Evolutionary conservation across 768 basidiomycete species (phyloP).

Genomic region (Lyophyllum shimeji): DNA sequence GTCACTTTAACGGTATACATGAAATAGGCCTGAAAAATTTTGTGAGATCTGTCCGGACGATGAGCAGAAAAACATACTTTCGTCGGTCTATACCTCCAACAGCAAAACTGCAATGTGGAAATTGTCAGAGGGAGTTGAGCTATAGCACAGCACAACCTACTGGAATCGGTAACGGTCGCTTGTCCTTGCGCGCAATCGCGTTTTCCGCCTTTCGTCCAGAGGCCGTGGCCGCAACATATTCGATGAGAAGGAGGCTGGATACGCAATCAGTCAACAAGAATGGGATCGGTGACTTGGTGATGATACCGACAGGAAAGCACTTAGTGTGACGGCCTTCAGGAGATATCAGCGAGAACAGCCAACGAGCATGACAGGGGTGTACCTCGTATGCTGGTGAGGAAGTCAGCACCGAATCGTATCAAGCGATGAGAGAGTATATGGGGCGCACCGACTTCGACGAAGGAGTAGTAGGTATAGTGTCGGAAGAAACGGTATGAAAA

Average conservation of each 20-base stretch:
- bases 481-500: slow-evolving; percentile 85
- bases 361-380: slow-evolving; percentile 3
- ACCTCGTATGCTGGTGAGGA: slow-evolving; percentile 63
- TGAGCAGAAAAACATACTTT: slow-evolving; percentile 45
- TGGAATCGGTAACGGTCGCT: slow-evolving; percentile 68
- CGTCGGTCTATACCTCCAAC: slow-evolving; percentile 78
- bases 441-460: slow-evolving; percentile 41
- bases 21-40: slow-evolving; percentile 65
- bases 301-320: slow-evolving; percentile 76
- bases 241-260: slow-evolving; percentile 72
- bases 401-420: not conserved
- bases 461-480: slow-evolving; percentile 57
- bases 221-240: slow-evolving; percentile 77
- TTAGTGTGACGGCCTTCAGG: slow-evolving; percentile 70
- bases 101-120: slow-evolving; percentile 61
- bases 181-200: slow-evolving; percentile 80
- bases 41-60: not conserved
- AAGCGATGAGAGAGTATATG: not conserved
- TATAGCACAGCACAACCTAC: slow-evolving; percentile 23
- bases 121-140: not conserved
- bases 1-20: slow-evolving; percentile 82
- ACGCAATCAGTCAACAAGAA: not conserved
- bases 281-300: not conserved
- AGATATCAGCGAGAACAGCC: not conserved
- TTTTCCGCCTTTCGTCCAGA: slow-evolving; percentile 58